phyloP scores from a whole-genome alignment of 441 rosid species.

The Pelargonium australe region DNA sequence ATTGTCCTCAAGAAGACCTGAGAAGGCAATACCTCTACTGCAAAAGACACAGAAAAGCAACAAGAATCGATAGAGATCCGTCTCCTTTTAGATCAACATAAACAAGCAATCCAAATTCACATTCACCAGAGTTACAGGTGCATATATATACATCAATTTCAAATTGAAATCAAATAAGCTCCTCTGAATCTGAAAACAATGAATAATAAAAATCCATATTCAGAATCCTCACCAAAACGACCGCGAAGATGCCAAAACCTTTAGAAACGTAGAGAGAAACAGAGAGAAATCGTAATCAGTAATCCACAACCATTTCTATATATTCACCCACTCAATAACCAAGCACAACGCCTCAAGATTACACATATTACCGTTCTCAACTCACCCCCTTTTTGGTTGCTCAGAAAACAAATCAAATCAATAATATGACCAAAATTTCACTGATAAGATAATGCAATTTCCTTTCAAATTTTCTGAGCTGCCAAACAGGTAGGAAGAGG shows the following conservation, averaged over 20 bases:
- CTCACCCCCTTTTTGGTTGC: constrained; percentile 22
- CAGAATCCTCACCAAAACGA: constrained; percentile 84
- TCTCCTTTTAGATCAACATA: constrained; percentile 23
- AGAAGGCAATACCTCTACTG: constrained; percentile 46
- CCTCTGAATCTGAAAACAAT: constrained; percentile 34
- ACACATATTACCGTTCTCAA: neutral
- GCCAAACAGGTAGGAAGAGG: constrained; percentile 29
- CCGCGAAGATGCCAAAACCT: constrained; percentile 57
- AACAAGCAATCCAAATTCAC: constrained; percentile 22
- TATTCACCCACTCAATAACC: constrained; percentile 3
- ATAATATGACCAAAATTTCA: too few species aligned
- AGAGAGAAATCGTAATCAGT: constrained; percentile 26
- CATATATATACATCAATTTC: neutral
- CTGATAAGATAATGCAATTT: too few species aligned
- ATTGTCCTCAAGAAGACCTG: constrained; percentile 26
- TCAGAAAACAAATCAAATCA: constrained; percentile 15
- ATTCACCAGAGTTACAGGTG: neutral
- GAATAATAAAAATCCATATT: constrained; percentile 43
- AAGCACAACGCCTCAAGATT: too few species aligned
- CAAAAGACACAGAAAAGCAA: constrained; percentile 29
- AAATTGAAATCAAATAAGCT: neutral
- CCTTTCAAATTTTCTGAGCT: constrained; percentile 24
- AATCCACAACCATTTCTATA: constrained; percentile 22
- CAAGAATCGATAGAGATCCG: constrained; percentile 57
- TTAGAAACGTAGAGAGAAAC: constrained; percentile 14